Evolutionary conservation across 768 basidiomycete genomes (phyloP), one percentile per base, ranked within the genome.

Genomic region (Rhodotorula babjevae): DNA sequence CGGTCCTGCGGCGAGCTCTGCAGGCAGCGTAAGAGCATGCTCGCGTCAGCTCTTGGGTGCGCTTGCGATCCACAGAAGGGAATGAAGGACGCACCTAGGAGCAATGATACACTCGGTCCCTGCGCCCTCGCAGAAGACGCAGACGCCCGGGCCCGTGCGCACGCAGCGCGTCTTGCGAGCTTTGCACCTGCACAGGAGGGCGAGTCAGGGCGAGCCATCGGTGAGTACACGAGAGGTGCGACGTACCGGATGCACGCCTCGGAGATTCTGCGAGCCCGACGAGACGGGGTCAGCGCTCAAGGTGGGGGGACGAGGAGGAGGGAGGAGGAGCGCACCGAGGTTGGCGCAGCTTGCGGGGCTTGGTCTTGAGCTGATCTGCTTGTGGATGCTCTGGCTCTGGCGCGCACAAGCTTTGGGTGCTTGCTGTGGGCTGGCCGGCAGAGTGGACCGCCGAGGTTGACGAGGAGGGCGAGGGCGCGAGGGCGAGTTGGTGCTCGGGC

Each of bases 151-250:
- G 10, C 58, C 62, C 8, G 59, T 58, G 4, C 59, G 58, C 1
- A 67, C 50, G 23, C 72, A 73, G 18, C 72, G 72, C n/a, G 68
- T 67, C 61, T 73, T 73, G 18, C 72, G 44, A 3, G 52, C 23
- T 44, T 68, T 68, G 52, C 72, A 73, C n/a, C 71, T 68, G 58
- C 12, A 21, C 25, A 23, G 4, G 21, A 1, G 8, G 50, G 19
- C 25, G 14, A 12, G 42, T 23, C n/a, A n/a, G n/a, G n/a, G n/a
- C n/a, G n/a, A n/a, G n/a, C n/a, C n/a, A n/a, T n/a, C n/a, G n/a
- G n/a, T n/a, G n/a, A n/a, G n/a, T n/a, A n/a, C n/a, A n/a, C n/a
- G n/a, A n/a, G n/a, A n/a, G n/a, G n/a, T n/a, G n/a, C n/a, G 9
- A n/a, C 63, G 19, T 18, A 65, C 69, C 69, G 40, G 25, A 65